These are phyloP conservation scores for Colletotrichum tropicale DNA, from an alignment of 2,329 filamentous ascomycete species.

Conservation along the genomic window DNA sequence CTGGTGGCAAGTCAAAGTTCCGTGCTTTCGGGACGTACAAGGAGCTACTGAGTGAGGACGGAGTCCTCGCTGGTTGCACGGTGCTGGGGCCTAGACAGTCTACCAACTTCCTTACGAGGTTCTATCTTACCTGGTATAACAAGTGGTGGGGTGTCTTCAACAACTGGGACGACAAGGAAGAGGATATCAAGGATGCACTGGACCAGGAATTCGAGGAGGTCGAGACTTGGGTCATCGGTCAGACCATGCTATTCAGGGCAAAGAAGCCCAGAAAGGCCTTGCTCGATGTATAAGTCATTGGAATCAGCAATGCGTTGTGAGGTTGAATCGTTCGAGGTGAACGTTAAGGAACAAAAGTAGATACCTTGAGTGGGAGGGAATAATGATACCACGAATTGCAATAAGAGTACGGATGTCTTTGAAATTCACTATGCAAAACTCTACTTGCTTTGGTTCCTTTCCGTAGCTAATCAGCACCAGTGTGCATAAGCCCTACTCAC, in stretches of 20 bases:
- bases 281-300: conserved; percentile 18
- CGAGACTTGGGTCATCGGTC: conserved; percentile 41
- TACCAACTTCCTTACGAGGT: conserved; percentile 27
- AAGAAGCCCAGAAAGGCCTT: conserved; percentile 26
- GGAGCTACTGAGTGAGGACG: conserved; percentile 33
- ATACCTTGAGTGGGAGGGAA: not conserved
- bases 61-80: conserved; percentile 41
- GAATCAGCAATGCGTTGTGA: not conserved
- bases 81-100: conserved; percentile 34
- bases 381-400: not conserved
- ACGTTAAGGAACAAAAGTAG: not conserved
- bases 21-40: conserved; percentile 34
- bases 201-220: conserved; percentile 40
- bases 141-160: conserved; percentile 35
- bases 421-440: not conserved
- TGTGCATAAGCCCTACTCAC: not conserved
- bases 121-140: conserved; percentile 34
- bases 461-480: not conserved
- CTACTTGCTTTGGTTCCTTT: not conserved
- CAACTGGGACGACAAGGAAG: conserved; percentile 40
- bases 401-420: not conserved
- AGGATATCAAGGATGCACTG: conserved; percentile 36
- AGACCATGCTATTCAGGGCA: conserved; percentile 41
- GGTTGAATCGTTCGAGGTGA: not conserved
- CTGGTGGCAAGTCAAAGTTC: conserved; percentile 33